Percentiles rank a stretch among this genome's conserved stretches.
These are phyloP conservation scores for Cystobasidiaceae sp. DNA, from an alignment of 1,284 basidiomycete genomes.

Conservation along the genomic window DNA sequence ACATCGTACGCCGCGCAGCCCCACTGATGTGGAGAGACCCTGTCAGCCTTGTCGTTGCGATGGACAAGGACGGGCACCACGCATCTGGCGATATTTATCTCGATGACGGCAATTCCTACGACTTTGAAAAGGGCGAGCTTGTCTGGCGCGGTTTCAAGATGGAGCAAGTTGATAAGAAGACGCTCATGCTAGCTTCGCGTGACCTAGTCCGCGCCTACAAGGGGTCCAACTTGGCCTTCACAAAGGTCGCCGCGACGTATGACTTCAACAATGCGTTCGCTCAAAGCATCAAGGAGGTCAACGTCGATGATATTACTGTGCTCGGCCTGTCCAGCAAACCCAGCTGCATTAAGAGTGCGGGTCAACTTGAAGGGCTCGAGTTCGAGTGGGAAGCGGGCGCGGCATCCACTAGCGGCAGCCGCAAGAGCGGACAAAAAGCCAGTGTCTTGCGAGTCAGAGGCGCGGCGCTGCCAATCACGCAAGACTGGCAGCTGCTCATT, in stretches of 20 bases:
- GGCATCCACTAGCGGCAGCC: slow-evolving; percentile 33
- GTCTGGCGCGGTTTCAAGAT: slow-evolving; percentile 47
- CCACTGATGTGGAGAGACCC: slow-evolving; percentile 86
- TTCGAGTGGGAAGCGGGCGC: slow-evolving; percentile 41
- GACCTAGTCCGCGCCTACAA: slow-evolving; percentile 27
- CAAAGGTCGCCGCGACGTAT: slow-evolving; percentile 43
- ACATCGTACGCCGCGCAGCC: slow-evolving; percentile 79
- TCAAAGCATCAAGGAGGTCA: slow-evolving; percentile 59
- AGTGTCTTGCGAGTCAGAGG: slow-evolving; percentile 37
- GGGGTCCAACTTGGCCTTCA: slow-evolving; percentile 47
- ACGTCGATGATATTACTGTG: slow-evolving; percentile 73
- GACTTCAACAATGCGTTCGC: slow-evolving; percentile 60
- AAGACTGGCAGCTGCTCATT: slow-evolving; percentile 38
- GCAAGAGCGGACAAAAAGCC: slow-evolving; percentile 34
- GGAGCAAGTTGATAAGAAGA: slow-evolving; percentile 41
- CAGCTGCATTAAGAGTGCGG: slow-evolving; percentile 36
- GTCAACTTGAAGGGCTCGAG: slow-evolving; percentile 33
- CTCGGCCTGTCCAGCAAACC: slow-evolving; percentile 66
- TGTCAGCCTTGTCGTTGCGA: slow-evolving; percentile 80
- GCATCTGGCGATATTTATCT: slow-evolving; percentile 86
- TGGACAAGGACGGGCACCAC: slow-evolving; percentile 57
- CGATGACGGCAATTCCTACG: slow-evolving; percentile 87
- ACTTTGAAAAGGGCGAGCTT: slow-evolving; percentile 69
- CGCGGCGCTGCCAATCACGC: slow-evolving; percentile 31
- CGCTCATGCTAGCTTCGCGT: slow-evolving; percentile 22